Evolutionary conservation across 2,329 filamentous ascomycete species (phyloP).

Genomic region (Teratosphaeria destructans): DNA sequence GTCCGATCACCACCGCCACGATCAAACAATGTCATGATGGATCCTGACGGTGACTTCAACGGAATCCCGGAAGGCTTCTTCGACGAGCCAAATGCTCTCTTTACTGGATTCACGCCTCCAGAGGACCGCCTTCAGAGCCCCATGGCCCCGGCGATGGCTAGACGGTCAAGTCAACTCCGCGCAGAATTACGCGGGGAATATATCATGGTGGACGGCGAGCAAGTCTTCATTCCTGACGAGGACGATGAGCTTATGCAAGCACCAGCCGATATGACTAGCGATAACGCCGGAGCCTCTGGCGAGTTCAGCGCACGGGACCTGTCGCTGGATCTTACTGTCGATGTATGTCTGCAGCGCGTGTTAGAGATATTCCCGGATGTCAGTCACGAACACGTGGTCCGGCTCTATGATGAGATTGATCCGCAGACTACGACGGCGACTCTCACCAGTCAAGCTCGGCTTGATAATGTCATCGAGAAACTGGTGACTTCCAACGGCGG

Average conservation of each 20-base stretch:
- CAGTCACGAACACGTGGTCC: slow-evolving; percentile 19
- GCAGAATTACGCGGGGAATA: slow-evolving; percentile 1
- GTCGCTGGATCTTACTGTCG: slow-evolving; percentile 7
- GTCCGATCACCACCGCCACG: background rate
- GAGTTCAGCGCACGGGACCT: background rate
- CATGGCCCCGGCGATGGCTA: background rate
- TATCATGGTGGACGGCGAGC: slow-evolving; percentile 12
- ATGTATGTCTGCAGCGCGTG: slow-evolving; percentile 18
- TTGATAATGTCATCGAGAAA: slow-evolving; percentile 21
- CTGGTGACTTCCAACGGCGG: slow-evolving; percentile 10
- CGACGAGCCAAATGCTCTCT: background rate
- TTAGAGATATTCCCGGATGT: slow-evolving; percentile 26
- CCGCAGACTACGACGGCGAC: slow-evolving; percentile 2
- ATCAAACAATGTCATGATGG: background rate
- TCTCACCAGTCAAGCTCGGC: slow-evolving; percentile 8
- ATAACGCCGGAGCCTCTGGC: background rate
- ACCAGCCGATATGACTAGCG: background rate
- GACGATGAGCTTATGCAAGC: background rate
- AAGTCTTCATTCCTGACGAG: slow-evolving; percentile 19
- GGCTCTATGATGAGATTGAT: slow-evolving; percentile 14
- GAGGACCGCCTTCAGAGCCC: background rate
- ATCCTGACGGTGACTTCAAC: background rate
- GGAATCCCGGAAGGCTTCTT: slow-evolving; percentile 1
- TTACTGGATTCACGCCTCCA: background rate
- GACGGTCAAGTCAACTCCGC: background rate